Evolutionary conservation across 139 green algal species (phyloP).

Genomic region (Chlorella sp.): DNA sequence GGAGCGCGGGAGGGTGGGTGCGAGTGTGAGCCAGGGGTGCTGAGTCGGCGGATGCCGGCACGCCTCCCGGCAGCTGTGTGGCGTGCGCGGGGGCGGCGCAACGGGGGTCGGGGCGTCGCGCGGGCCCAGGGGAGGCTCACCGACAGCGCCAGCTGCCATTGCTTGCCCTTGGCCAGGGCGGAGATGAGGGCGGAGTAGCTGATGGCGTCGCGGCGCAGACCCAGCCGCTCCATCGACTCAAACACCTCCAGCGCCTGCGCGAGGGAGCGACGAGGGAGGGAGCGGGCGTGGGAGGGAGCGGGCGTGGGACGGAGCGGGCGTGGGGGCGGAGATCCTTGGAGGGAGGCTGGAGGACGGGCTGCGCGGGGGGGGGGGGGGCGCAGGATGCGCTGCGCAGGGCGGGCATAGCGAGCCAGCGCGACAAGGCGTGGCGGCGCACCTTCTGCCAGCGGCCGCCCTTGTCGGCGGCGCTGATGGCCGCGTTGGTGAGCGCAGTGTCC

Average conservation of each 20-base stretch:
- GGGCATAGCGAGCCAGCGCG: background rate
- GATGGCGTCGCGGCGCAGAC: conserved; percentile 80
- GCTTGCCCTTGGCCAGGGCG: conserved; percentile 82
- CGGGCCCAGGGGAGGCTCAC: too few species aligned
- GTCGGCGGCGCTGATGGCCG: conserved; percentile 87
- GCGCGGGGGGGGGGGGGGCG: background rate
- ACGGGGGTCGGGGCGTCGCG: too few species aligned
- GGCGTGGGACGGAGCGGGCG: background rate
- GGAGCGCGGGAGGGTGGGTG: background rate
- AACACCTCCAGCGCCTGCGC: conserved; percentile 61
- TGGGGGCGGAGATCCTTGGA: background rate
- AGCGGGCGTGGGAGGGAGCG: background rate
- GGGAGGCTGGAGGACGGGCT: background rate
- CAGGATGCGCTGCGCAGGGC: background rate
- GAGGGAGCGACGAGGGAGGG: background rate
- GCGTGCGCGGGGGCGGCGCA: too few species aligned
- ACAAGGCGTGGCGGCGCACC: conserved; percentile 33
- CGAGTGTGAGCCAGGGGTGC: too few species aligned
- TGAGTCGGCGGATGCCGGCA: too few species aligned
- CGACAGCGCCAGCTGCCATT: conserved; percentile 68
- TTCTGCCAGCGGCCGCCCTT: conserved; percentile 88
- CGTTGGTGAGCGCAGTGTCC: conserved; percentile 91
- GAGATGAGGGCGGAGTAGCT: conserved; percentile 87
- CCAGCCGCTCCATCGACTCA: conserved; percentile 66
- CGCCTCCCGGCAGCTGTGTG: too few species aligned